phyloP scores from a whole-genome alignment of 371 early-diverging fungal species.

The Mortierella sp. region DNA sequence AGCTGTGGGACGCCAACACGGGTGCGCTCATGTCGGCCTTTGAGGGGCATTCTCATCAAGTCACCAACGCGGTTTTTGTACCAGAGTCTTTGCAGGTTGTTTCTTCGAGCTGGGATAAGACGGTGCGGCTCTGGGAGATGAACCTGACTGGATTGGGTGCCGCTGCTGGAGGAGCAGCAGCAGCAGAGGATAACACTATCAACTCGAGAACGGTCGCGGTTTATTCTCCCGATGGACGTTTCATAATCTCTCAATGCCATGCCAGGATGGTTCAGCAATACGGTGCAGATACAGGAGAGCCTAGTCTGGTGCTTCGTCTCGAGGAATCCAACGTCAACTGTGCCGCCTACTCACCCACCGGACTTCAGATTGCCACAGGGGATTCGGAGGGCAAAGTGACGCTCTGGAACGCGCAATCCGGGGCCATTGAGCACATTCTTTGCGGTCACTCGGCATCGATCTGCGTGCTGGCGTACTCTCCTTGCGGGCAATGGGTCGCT shows the following conservation, averaged over 20 bases:
- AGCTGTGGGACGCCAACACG: background rate
- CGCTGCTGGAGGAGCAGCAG: too few species aligned
- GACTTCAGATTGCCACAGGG: background rate
- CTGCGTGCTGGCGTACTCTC: background rate
- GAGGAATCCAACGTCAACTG: background rate
- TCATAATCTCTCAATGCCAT: background rate
- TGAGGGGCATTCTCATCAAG: background rate
- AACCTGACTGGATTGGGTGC: background rate
- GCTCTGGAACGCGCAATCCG: background rate
- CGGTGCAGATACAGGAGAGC: background rate
- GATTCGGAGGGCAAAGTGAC: background rate
- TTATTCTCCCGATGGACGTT: background rate
- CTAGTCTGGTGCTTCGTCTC: background rate
- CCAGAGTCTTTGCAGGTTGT: background rate
- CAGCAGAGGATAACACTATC: too few species aligned
- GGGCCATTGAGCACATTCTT: background rate
- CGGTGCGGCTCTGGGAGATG: slow-evolving; percentile 13
- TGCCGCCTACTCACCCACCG: slow-evolving; percentile 1
- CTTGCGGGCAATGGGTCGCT: background rate
- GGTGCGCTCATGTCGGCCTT: background rate
- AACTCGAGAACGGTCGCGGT: background rate
- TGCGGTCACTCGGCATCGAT: background rate
- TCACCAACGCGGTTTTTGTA: background rate
- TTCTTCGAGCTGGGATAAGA: background rate
- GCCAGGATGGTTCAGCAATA: background rate